These are phyloP conservation scores for Zymoseptoria brevis DNA, from an alignment of 2,329 filamentous ascomycete species.

Conservation along the genomic window DNA sequence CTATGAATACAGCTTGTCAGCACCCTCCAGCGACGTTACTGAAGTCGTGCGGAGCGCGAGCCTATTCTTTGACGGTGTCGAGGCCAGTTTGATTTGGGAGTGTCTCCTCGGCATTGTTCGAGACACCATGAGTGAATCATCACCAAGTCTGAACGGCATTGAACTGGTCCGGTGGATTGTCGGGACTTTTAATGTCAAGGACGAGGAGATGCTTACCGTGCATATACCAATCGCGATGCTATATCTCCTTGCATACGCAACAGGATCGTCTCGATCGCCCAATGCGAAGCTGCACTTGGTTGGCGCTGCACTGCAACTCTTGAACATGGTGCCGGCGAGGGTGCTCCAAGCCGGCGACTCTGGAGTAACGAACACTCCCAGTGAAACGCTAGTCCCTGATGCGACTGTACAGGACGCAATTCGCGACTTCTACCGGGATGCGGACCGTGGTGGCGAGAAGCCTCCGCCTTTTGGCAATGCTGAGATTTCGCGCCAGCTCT, in stretches of 20 bases:
- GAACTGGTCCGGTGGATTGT: conserved; percentile 74
- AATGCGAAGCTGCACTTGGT: conserved; percentile 1
- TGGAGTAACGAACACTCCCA: neutral
- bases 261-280: conserved; percentile 1
- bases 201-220: conserved; percentile 88
- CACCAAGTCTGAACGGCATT: conserved; percentile 43
- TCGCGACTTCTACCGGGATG: conserved; percentile 9
- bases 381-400: neutral
- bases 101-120: conserved; percentile 21
- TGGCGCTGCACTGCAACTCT: conserved; percentile 7
- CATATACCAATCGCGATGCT: conserved; percentile 69
- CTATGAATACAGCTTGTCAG: conserved; percentile 60
- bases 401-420: conserved; percentile 2
- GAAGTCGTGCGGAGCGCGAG: conserved; percentile 90
- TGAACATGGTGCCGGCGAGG: conserved; percentile 10
- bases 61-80: conserved; percentile 94
- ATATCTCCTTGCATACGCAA: conserved; percentile 16
- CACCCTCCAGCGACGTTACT: conserved; percentile 62
- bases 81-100: conserved; percentile 80
- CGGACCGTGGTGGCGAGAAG: neutral
- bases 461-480: neutral
- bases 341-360: conserved; percentile 5
- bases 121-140: conserved; percentile 6
- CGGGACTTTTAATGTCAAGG: conserved; percentile 80
- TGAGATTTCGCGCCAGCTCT: conserved; percentile 1